phyloP scores from a whole-genome alignment of 164 flowering plant genomes.

The Vitis cinerea region DNA sequence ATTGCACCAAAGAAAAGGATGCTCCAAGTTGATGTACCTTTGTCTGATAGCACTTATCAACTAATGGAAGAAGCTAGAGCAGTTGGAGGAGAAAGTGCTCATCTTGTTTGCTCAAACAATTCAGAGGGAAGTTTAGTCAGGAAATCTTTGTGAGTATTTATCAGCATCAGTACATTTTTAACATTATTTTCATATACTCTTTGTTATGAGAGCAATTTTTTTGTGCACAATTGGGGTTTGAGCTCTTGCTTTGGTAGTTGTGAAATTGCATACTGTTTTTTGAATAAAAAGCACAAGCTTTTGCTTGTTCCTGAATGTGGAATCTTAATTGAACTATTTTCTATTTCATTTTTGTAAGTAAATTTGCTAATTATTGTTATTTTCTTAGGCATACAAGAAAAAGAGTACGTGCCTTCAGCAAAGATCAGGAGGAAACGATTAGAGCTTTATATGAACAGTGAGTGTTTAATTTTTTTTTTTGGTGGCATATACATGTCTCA shows the following conservation, averaged over 20 bases:
- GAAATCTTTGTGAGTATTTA: conserved; percentile 42
- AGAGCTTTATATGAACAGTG: conserved; percentile 77
- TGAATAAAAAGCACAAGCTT: background rate
- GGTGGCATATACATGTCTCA: background rate
- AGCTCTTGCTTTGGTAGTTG: background rate
- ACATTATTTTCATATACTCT: background rate
- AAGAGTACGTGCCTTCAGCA: conserved; percentile 63
- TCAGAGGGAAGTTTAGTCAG: conserved; percentile 21
- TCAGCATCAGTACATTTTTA: background rate
- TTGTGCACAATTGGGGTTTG: background rate
- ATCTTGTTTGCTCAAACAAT: conserved; percentile 13
- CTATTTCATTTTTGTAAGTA: background rate
- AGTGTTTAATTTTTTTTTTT: conserved; percentile 26
- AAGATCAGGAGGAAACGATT: conserved; percentile 65
- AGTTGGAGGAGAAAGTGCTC: conserved; percentile 14
- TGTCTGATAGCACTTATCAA: conserved; percentile 18
- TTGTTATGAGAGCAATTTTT: background rate
- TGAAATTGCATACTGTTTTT: conserved; percentile 1
- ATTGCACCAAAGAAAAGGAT: conserved; percentile 38
- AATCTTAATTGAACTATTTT: too few relatives aligned
- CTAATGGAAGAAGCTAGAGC: conserved; percentile 16
- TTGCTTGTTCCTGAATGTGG: background rate
- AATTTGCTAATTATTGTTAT: conserved; percentile 4
- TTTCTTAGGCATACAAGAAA: conserved; percentile 51
- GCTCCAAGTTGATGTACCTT: conserved; percentile 12